phyloP scores from a whole-genome alignment of 495 filamentous ascomycete species.

The Xylaria palmicola region DNA sequence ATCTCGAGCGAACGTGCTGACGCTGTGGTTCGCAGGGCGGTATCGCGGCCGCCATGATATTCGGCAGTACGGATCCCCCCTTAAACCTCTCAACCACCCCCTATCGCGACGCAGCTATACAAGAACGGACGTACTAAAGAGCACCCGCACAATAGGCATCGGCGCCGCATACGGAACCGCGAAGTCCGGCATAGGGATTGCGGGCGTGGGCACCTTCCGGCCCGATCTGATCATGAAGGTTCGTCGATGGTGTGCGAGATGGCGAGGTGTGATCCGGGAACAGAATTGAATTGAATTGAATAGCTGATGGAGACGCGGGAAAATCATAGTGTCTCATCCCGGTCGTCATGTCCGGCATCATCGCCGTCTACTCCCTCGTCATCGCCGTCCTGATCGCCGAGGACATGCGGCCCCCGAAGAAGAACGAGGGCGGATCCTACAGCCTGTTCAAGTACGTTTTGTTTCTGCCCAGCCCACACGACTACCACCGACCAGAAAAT shows the following conservation, averaged over 20 bases:
- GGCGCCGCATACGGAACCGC: conserved; percentile 97
- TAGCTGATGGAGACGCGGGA: no score
- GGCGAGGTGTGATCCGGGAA: no score
- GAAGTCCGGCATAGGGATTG: conserved; percentile 94
- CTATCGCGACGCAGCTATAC: background rate
- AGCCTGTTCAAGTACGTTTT: conserved; percentile 74
- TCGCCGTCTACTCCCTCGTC: conserved; percentile 96
- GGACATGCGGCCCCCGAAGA: conserved; percentile 66
- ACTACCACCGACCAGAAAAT: background rate
- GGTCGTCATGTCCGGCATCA: conserved; percentile 99
- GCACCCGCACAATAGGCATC: conserved; percentile 59
- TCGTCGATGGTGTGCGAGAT: conserved; percentile 18
- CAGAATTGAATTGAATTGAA: no score
- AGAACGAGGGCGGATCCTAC: conserved; percentile 51
- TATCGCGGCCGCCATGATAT: conserved; percentile 92
- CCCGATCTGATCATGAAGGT: conserved; percentile 99
- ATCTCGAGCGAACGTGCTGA: conserved; percentile 37
- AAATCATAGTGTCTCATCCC: conserved; percentile 75
- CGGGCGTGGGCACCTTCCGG: conserved; percentile 88
- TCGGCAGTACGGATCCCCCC: conserved; percentile 69
- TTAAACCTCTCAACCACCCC: conserved; percentile 17
- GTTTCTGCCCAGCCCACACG: conserved; percentile 17
- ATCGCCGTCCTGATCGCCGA: conserved; percentile 91
- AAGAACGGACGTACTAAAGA: conserved; percentile 21
- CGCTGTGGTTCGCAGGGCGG: conserved; percentile 58